These are phyloP conservation scores for Pterothamnion heteromorphum DNA, from an alignment of 31 red algal genomes.

Conservation along the genomic window DNA sequence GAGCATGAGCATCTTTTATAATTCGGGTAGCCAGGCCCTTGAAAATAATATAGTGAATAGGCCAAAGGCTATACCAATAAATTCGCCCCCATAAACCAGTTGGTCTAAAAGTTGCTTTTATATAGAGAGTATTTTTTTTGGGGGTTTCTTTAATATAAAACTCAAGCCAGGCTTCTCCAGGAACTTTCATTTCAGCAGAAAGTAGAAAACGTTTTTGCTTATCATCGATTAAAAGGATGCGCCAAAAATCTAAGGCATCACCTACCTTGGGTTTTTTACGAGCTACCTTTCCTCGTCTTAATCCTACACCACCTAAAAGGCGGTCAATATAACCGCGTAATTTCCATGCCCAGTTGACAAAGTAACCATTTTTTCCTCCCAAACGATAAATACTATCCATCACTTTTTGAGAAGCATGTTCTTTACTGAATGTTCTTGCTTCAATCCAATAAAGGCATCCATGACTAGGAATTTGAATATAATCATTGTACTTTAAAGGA, in stretches of 20 bases:
- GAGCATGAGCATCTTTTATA: background rate
- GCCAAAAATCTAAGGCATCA: slow-evolving; percentile 40
- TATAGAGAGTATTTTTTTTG: background rate
- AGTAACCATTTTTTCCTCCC: slow-evolving; percentile 10
- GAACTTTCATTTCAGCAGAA: slow-evolving; percentile 44
- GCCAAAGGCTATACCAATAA: slow-evolving; percentile 33
- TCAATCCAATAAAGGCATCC: background rate
- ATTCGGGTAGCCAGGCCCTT: slow-evolving; percentile 1
- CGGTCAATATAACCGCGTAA: slow-evolving; percentile 35
- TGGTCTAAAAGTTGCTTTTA: slow-evolving; percentile 17
- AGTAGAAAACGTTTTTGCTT: background rate
- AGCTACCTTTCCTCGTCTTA: background rate
- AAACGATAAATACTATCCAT: background rate
- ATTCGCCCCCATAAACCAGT: slow-evolving; percentile 2
- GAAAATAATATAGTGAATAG: slow-evolving; percentile 26
- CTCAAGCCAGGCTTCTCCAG: slow-evolving; percentile 42
- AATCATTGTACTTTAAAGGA: background rate
- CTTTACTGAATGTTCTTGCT: background rate
- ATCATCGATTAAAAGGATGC: slow-evolving; percentile 26
- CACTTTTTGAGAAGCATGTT: background rate
- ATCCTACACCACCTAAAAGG: slow-evolving; percentile 36
- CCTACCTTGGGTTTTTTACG: slow-evolving; percentile 15
- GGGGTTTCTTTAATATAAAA: background rate
- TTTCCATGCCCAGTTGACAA: background rate
- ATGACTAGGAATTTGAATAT: background rate